phyloP scores from a whole-genome alignment of 2,329 filamentous ascomycete genomes.

The Epichloe amarillans region DNA sequence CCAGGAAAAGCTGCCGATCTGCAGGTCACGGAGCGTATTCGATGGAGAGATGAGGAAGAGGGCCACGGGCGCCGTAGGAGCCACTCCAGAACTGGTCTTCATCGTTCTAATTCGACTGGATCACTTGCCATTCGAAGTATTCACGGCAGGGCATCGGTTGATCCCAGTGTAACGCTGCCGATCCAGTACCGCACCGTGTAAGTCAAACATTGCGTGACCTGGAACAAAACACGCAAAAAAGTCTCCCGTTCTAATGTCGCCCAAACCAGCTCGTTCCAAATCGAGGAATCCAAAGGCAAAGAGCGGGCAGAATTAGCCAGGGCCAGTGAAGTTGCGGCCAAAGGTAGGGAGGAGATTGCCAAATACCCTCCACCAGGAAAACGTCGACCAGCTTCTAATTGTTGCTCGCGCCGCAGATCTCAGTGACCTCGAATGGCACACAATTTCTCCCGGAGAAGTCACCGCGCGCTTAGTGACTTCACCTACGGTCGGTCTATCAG shows the following conservation, averaged over 20 bases:
- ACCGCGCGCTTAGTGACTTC: slow-evolving; percentile 45
- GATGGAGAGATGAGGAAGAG: slow-evolving; percentile 25
- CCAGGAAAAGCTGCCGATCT: slow-evolving; percentile 6
- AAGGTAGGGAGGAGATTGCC: slow-evolving; percentile 19
- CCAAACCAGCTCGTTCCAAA: slow-evolving; percentile 32
- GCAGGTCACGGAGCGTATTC: slow-evolving; percentile 17
- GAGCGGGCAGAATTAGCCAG: slow-evolving; percentile 23
- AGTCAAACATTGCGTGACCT: slow-evolving; percentile 11
- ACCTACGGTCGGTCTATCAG: slow-evolving; percentile 42
- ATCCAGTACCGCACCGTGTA: slow-evolving; percentile 43
- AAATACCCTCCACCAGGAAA: too few species aligned
- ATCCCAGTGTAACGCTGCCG: slow-evolving; percentile 24
- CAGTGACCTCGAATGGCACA: slow-evolving; percentile 56
- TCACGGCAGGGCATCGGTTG: slow-evolving; percentile 15
- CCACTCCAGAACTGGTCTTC: slow-evolving; percentile 7
- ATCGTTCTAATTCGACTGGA: slow-evolving; percentile 17
- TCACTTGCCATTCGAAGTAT: slow-evolving; percentile 29
- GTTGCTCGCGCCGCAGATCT: slow-evolving; percentile 30
- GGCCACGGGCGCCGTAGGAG: slow-evolving; percentile 11
- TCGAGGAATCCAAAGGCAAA: slow-evolving; percentile 39
- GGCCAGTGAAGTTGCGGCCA: slow-evolving; percentile 31
- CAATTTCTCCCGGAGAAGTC: slow-evolving; percentile 42
- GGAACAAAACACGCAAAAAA: background rate
- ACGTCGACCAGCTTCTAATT: background rate
- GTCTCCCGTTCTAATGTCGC: background rate